phyloP scores from a whole-genome alignment of 1,284 basidiomycete species.

The Tylopilus sp. region DNA sequence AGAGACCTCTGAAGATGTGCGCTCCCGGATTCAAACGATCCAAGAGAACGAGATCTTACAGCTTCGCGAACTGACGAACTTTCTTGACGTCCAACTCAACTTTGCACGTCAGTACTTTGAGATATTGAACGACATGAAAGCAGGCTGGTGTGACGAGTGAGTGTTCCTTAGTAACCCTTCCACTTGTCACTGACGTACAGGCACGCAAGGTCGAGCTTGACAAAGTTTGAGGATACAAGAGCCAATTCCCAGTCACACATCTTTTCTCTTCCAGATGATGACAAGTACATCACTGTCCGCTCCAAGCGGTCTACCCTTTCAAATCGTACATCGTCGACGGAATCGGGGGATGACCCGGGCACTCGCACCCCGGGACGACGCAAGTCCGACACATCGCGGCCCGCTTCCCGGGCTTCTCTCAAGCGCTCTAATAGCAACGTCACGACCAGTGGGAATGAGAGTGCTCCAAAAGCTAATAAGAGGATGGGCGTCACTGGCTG shows the following conservation, averaged over 20 bases:
- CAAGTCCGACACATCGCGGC: conserved; percentile 48
- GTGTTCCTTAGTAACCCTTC: conserved; percentile 19
- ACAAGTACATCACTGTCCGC: conserved; percentile 17
- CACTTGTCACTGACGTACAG: conserved; percentile 7
- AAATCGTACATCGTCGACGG: conserved; percentile 20
- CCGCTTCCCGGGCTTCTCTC: conserved; percentile 51
- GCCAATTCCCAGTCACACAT: conserved; percentile 10
- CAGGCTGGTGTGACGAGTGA: conserved; percentile 61
- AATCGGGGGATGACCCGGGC: conserved; percentile 38
- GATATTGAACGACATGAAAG: conserved; percentile 62
- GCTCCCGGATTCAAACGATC: conserved; percentile 66
- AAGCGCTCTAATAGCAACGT: conserved; percentile 54
- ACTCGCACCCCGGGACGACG: conserved; percentile 23
- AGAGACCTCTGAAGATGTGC: conserved; percentile 75
- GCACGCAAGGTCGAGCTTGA: conserved; percentile 20
- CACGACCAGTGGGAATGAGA: conserved; percentile 29
- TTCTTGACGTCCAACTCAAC: conserved; percentile 69
- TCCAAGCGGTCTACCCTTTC: conserved; percentile 29
- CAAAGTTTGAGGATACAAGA: conserved; percentile 18
- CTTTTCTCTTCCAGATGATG: conserved; percentile 11
- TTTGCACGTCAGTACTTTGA: conserved; percentile 70
- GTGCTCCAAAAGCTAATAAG: conserved; percentile 21
- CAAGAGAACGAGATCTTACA: conserved; percentile 73
- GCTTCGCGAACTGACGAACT: conserved; percentile 58
- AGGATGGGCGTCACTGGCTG: conserved; percentile 55